Evolutionary conservation across 1,284 basidiomycete genomes (phyloP).

Genomic region (Puccinia hordei): DNA sequence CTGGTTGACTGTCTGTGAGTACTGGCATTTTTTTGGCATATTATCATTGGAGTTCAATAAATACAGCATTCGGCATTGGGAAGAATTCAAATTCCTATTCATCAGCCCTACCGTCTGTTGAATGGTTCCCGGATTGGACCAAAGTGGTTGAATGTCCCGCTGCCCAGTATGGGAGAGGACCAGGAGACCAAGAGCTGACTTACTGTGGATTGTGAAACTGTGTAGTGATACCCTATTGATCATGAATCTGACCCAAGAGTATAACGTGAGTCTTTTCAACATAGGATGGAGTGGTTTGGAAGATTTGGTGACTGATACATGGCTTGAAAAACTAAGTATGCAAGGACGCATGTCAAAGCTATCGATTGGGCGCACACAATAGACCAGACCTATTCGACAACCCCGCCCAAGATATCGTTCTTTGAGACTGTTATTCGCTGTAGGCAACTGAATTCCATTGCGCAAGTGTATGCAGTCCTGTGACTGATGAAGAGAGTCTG

Average conservation of each 20-base stretch:
- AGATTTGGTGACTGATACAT: neutral
- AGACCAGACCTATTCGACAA: neutral
- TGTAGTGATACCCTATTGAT: constrained; percentile 28
- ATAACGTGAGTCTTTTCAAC: constrained; percentile 6
- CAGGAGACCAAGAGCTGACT: neutral
- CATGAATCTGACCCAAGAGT: constrained; percentile 30
- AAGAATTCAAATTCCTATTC: no score
- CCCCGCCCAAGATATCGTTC: constrained; percentile 19
- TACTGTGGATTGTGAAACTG: neutral
- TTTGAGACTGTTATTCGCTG: constrained; percentile 33
- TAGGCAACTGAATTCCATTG: neutral
- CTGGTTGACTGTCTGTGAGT: constrained; percentile 38
- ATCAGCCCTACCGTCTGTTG: no score
- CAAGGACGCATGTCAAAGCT: constrained; percentile 43
- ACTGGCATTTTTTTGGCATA: no score
- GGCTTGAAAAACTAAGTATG: constrained; percentile 18
- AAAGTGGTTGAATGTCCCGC: no score
- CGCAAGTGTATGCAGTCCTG: no score
- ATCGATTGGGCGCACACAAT: constrained; percentile 23
- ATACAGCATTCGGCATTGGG: no score
- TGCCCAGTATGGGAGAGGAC: neutral
- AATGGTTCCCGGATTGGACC: no score
- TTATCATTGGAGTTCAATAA: no score
- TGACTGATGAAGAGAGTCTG: neutral
- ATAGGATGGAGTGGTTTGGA: no score